Conservation (phyloP, 2,329 filamentous ascomycete species). For the Scedosporium aurantiacum region DNA sequence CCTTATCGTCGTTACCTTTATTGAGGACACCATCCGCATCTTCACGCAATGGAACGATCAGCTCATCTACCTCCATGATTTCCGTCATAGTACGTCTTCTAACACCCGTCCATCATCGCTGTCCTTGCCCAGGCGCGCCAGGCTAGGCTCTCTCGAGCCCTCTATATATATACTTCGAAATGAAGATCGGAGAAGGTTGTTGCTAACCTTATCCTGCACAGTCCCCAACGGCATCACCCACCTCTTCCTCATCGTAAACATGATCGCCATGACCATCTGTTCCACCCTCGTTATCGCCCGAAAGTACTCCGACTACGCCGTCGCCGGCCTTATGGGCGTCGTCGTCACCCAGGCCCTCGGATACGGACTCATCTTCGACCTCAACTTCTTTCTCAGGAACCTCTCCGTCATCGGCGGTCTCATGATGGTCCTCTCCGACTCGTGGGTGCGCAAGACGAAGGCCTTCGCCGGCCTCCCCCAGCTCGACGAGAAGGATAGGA, state of each 20-base stretch:
- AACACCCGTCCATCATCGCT: conserved; percentile 5
- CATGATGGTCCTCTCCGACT: conserved; percentile 96
- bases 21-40: conserved; percentile 93
- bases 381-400: conserved; percentile 99
- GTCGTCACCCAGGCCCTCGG: conserved; percentile 89
- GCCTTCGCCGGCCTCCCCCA: conserved; percentile 88
- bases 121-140: neutral
- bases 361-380: conserved; percentile 95
- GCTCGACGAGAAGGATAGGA: conserved; percentile 97
- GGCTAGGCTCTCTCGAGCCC: neutral
- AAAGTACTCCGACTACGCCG: conserved; percentile 88
- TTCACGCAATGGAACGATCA: conserved; percentile 97
- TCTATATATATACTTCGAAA: neutral
- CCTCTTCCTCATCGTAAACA: conserved; percentile 82
- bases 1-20: conserved; percentile 94
- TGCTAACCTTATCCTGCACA: conserved; percentile 25
- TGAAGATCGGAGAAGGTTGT: neutral
- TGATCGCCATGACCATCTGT: conserved; percentile 74
- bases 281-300: conserved; percentile 81
- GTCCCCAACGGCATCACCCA: conserved; percentile 85
- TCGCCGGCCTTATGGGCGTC: conserved; percentile 78
- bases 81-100: conserved; percentile 68
- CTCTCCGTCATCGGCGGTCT: conserved; percentile 93
- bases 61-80: conserved; percentile 83
- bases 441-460: conserved; percentile 95